phyloP scores from a whole-genome alignment of 208 protist genomes.

The Leishmania tarentolae region DNA sequence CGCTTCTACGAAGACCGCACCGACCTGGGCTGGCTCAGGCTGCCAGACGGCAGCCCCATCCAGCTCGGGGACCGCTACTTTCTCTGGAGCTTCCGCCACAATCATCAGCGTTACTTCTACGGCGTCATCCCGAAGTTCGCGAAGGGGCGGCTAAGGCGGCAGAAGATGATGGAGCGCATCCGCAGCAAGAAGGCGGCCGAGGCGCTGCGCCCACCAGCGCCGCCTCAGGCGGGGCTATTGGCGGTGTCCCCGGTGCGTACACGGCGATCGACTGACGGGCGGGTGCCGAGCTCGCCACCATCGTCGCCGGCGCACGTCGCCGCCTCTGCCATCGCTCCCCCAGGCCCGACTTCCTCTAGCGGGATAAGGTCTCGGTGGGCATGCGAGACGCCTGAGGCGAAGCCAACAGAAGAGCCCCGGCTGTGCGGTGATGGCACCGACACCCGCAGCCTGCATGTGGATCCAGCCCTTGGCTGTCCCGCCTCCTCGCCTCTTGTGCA shows the following conservation, averaged over 20 bases:
- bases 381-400: background rate
- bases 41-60: constrained; percentile 30
- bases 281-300: background rate
- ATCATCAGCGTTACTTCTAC: constrained; percentile 60
- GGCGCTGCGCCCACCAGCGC: background rate
- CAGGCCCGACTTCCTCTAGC: too few relatives aligned
- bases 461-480: background rate
- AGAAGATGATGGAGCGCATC: constrained; percentile 34
- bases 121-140: constrained; percentile 70
- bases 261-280: background rate
- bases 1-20: constrained; percentile 53
- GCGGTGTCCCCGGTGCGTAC: background rate
- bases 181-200: constrained; percentile 24
- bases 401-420: background rate
- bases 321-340: background rate
- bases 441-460: background rate
- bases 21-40: constrained; percentile 49
- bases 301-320: background rate
- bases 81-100: constrained; percentile 62
- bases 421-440: background rate
- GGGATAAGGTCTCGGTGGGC: background rate
- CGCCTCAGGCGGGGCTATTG: background rate
- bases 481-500: background rate
- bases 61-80: constrained; percentile 55
- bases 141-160: constrained; percentile 42